These are phyloP conservation scores for Leccinum subtestaceum DNA, from an alignment of 768 basidiomycete species.

Conservation along the genomic window DNA sequence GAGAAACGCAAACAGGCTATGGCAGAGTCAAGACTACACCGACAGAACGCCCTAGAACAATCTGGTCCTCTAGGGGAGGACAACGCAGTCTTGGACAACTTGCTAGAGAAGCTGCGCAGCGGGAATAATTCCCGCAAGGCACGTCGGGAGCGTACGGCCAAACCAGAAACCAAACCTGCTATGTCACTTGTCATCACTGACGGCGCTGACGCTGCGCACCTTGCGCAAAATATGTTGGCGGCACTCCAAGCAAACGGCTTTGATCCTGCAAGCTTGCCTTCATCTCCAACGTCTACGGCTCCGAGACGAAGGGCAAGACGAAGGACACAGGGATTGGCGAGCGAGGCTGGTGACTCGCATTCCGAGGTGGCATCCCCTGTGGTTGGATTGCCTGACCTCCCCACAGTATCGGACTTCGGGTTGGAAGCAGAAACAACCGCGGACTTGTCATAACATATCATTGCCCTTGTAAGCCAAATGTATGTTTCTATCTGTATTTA, in stretches of 20 bases:
- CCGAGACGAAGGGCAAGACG: conserved; percentile 29
- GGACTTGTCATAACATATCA: conserved; percentile 26
- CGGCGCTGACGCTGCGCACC: conserved; percentile 43
- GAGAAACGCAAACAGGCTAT: conserved; percentile 69
- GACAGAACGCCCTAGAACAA: conserved; percentile 47
- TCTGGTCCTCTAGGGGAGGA: conserved; percentile 53
- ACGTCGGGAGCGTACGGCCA: conserved; percentile 44
- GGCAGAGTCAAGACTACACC: conserved; percentile 59
- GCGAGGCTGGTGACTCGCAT: conserved; percentile 33
- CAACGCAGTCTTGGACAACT: conserved; percentile 56
- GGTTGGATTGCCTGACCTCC: conserved; percentile 24
- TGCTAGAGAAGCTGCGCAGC: conserved; percentile 68
- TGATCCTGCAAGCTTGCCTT: conserved; percentile 39
- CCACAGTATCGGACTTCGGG: conserved; percentile 28
- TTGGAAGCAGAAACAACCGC: conserved; percentile 24
- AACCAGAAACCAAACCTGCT: conserved; percentile 33
- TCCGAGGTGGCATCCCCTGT: conserved; percentile 26
- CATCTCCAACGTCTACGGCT: conserved; percentile 44
- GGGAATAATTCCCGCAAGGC: conserved; percentile 63
- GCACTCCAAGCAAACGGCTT: conserved; percentile 72
- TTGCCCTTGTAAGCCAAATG: conserved; percentile 23
- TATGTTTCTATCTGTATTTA: conserved; percentile 33
- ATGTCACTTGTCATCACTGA: conserved; percentile 16
- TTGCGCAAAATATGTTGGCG: conserved; percentile 75
- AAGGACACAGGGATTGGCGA: conserved; percentile 36